A percentile compares a stretch with the other conserved stretches of the same genome.
These are phyloP conservation scores for Falciphora oryzae DNA, from an alignment of 2,329 filamentous ascomycete species.

Conservation along the genomic window DNA sequence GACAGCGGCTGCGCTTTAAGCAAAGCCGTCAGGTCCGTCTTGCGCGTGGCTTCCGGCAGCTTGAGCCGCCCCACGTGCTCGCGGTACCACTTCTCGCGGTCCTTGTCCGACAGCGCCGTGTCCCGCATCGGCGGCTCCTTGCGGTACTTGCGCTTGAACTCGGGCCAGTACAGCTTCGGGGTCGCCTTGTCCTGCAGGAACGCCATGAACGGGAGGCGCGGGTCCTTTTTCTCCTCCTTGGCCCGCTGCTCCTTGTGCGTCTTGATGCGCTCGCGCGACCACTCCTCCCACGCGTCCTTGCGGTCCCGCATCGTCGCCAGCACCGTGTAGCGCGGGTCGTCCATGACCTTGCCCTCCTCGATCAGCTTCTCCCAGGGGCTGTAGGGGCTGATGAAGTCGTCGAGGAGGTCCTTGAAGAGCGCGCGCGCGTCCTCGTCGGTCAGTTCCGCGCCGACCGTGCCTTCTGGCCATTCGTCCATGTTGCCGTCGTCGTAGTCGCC, in stretches of 20 bases:
- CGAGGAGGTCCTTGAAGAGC: slow-evolving; percentile 79
- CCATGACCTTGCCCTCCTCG: slow-evolving; percentile 72
- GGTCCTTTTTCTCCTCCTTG: slow-evolving; percentile 74
- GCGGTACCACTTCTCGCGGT: slow-evolving; percentile 73
- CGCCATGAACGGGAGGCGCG: slow-evolving; percentile 72
- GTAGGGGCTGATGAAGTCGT: slow-evolving; percentile 84
- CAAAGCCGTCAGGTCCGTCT: slow-evolving; percentile 61
- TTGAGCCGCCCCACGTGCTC: slow-evolving; percentile 66
- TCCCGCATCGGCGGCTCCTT: slow-evolving; percentile 79
- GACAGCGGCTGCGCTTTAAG: slow-evolving; percentile 55
- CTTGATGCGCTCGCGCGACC: slow-evolving; percentile 73
- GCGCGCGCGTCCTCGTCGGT: slow-evolving; percentile 70
- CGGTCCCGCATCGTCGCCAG: slow-evolving; percentile 75
- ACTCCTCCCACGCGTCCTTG: slow-evolving; percentile 76
- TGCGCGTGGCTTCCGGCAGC: slow-evolving; percentile 58
- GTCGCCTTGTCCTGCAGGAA: slow-evolving; percentile 79
- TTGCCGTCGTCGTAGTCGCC: slow-evolving; percentile 68
- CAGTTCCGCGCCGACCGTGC: slow-evolving; percentile 62
- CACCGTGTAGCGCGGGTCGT: slow-evolving; percentile 82
- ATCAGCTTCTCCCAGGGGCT: slow-evolving; percentile 87
- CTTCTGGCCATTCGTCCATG: slow-evolving; percentile 61
- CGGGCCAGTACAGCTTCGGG: slow-evolving; percentile 93
- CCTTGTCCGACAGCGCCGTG: slow-evolving; percentile 63
- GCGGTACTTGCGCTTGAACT: slow-evolving; percentile 88
- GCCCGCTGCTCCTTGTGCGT: slow-evolving; percentile 66